Conservation (phyloP, 1,284 basidiomycete species). For the Mycena sp. region DNA sequence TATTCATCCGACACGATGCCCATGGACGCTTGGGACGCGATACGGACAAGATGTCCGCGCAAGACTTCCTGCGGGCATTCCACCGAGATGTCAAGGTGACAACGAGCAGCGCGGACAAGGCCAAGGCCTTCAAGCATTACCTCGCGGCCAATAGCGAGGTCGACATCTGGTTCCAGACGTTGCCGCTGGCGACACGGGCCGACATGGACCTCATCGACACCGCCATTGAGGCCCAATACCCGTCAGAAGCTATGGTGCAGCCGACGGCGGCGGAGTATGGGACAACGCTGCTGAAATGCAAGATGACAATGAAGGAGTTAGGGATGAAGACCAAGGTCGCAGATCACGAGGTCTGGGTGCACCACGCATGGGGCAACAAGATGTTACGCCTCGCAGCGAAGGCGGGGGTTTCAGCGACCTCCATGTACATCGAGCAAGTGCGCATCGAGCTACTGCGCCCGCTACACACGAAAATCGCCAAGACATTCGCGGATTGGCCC, state of each 20-base stretch:
- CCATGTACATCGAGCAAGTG: background rate
- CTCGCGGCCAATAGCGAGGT: background rate
- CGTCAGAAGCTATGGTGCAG: background rate
- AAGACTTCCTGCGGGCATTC: constrained; percentile 4
- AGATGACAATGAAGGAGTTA: background rate
- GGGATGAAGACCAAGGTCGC: background rate
- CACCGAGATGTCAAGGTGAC: background rate
- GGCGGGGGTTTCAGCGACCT: background rate
- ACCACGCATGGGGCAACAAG: background rate
- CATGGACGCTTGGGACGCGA: too few species aligned
- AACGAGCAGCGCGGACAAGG: background rate
- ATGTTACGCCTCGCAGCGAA: background rate
- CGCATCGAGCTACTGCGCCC: background rate
- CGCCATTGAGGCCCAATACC: background rate
- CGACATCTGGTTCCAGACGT: background rate
- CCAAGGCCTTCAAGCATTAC: background rate
- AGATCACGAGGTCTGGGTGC: background rate
- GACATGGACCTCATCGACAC: background rate
- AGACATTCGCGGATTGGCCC: background rate
- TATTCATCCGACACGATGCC: background rate
- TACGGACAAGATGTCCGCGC: constrained; percentile 6
- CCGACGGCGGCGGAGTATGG: background rate
- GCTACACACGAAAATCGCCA: background rate
- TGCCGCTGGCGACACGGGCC: background rate
- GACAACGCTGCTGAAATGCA: background rate